Conservation (phyloP, 306 rosid species). For the Delonix regia region DNA sequence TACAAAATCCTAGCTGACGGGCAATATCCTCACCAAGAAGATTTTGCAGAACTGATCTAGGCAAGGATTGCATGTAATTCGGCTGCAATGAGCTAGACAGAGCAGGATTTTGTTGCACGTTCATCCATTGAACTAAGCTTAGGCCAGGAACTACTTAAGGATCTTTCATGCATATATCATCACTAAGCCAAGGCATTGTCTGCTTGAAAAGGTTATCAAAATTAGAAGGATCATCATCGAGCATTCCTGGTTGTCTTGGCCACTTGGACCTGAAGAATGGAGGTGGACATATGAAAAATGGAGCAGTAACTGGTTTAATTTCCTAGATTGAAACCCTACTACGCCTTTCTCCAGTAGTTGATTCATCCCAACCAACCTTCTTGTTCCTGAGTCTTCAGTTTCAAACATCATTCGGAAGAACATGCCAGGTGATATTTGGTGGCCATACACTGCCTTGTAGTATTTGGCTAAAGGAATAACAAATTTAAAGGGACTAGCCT, state of each 20-base stretch:
- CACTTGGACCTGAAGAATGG: too few relatives aligned
- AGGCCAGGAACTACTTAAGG: slow-evolving; percentile 77
- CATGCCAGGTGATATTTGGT: slow-evolving; percentile 90
- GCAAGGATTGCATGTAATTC: slow-evolving; percentile 61
- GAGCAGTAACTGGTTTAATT: slow-evolving; percentile 94
- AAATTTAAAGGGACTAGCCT: slow-evolving; percentile 96
- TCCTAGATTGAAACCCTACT: slow-evolving; percentile 92
- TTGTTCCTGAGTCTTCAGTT: slow-evolving; percentile 94
- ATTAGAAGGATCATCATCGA: slow-evolving; percentile 75
- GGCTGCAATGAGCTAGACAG: slow-evolving; percentile 65
- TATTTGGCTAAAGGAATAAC: slow-evolving; percentile 95
- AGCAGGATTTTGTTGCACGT: slow-evolving; percentile 80
- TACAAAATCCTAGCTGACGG: slow-evolving; percentile 65
- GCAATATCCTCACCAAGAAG: slow-evolving; percentile 69
- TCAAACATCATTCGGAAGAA: slow-evolving; percentile 96
- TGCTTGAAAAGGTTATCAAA: slow-evolving; percentile 69
- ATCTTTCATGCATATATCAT: slow-evolving; percentile 78
- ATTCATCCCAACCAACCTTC: slow-evolving; percentile 99
- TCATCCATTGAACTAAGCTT: slow-evolving; percentile 98
- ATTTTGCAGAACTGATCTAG: slow-evolving; percentile 69
- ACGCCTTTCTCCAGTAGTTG: slow-evolving; percentile 89
- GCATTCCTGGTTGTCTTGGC: slow-evolving; percentile 90
- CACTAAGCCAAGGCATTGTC: slow-evolving; percentile 88
- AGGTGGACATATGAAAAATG: slow-evolving; percentile 92
- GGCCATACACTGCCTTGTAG: slow-evolving; percentile 87